Evolutionary conservation across 768 basidiomycete genomes (phyloP), one percentile per base, ranked within the genome.

Genomic region (Peribolospora baueri): DNA sequence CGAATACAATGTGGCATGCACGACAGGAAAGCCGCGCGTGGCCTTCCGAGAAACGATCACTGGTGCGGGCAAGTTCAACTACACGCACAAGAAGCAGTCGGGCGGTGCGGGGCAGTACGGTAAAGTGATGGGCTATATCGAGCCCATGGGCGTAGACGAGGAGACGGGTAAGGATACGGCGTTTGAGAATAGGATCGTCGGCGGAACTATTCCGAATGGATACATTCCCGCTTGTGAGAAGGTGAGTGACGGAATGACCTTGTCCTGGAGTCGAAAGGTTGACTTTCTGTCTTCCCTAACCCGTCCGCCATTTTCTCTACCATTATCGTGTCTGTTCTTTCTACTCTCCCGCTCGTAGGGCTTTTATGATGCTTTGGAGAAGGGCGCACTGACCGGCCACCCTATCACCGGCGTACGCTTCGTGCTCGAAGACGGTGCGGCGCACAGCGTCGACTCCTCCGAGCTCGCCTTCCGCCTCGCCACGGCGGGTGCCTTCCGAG

Each of bases 101-200:
- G 93, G 93, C 58, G 93, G 93, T 66, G 82, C 88, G 11, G 93
- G 93, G 52, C 93, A 98, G 68, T 98, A 81, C 67, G 93, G 82
- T 56, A 84, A 84, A 61, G 84, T 98, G 57, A 76, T 81, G 51
- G 93, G 93, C 5, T 76, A 75, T 63, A 77, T 97, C 58, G 91
- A 93, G 68, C 86, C 90, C 9, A 84, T 93, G 72, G 78, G 78
- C 76, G 61, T 72, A 67, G 77, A 80, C 62, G 64, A 69, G 38
- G 83, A 86, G 61, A 82, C 79, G 0, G 84, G 84, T 55, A 84
- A 86, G 58, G 71, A 73, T 53, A 67, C 65, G 6, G 81, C 71
- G 45, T 98, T 98, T 65, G 82, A 85, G 64, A 85, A 80, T 64
- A 69, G 77, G 36, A 82, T 97, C 53, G 82, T 93, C 75, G 85